Percentiles rank a stretch among this genome's conserved stretches.
Evolutionary conservation across 2,329 filamentous ascomycete genomes (phyloP).

Genomic region (Calonectria multiphialidica): DNA sequence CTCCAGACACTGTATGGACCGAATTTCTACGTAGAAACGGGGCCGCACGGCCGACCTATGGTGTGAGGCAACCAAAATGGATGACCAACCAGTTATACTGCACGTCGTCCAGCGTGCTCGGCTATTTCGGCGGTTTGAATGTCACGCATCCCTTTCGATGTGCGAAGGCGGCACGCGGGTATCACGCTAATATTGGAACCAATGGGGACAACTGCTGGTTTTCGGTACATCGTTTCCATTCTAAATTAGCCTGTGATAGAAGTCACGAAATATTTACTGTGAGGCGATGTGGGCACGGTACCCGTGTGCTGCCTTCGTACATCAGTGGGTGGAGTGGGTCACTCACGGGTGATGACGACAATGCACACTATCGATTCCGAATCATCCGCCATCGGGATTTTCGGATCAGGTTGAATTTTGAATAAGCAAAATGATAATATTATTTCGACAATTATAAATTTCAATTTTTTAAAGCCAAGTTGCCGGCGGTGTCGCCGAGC

Average conservation of each 20-base stretch:
- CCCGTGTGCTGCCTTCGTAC: too few species aligned
- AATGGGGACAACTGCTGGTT: too few species aligned
- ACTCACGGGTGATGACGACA: not conserved
- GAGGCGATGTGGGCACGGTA: too few species aligned
- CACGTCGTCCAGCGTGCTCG: too few species aligned
- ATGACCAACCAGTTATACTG: not conserved
- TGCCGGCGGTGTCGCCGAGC: not conserved
- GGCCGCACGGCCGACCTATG: slow-evolving; percentile 3
- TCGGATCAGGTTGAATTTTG: not conserved
- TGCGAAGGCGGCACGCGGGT: too few species aligned
- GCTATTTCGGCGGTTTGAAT: too few species aligned
- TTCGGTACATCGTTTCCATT: too few species aligned
- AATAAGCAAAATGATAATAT: not conserved
- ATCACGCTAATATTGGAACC: too few species aligned
- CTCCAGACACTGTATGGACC: slow-evolving; percentile 6
- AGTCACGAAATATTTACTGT: too few species aligned
- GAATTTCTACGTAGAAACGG: slow-evolving; percentile 15
- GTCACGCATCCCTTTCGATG: too few species aligned
- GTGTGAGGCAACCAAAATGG: not conserved
- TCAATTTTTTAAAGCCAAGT: not conserved
- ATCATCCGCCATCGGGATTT: slow-evolving; percentile 1
- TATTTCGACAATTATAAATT: not conserved
- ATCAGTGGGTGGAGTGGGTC: not conserved
- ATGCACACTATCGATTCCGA: not conserved
- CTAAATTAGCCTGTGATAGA: too few species aligned